These are phyloP conservation scores for Aspergillus vadensis DNA, from an alignment of 2,329 filamentous ascomycete genomes.

Conservation along the genomic window DNA sequence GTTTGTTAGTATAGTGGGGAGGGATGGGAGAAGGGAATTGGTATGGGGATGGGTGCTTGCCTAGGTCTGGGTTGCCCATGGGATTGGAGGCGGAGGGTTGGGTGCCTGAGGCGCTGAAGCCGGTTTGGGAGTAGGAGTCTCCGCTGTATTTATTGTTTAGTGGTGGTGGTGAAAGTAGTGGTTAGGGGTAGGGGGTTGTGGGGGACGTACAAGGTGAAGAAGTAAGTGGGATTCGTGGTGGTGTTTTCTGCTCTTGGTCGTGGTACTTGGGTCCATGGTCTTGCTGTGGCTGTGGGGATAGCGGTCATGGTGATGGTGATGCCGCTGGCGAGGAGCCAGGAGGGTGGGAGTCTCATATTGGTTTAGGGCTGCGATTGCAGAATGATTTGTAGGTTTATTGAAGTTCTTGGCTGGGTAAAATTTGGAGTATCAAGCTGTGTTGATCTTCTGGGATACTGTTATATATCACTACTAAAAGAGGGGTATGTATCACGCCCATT, in stretches of 20 bases:
- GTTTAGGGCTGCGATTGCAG: background rate
- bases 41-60: slow-evolving; percentile 15
- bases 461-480: background rate
- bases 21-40: background rate
- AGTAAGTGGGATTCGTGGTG: slow-evolving; percentile 29
- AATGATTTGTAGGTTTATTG: background rate
- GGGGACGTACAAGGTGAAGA: slow-evolving; percentile 47
- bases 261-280: slow-evolving; percentile 15
- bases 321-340: slow-evolving; percentile 13
- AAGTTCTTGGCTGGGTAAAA: background rate
- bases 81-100: slow-evolving; percentile 59
- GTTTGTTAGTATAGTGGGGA: too few relatives aligned
- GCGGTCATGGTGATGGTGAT: slow-evolving; percentile 1
- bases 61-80: slow-evolving; percentile 59
- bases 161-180: background rate
- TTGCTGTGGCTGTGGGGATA: slow-evolving; percentile 20
- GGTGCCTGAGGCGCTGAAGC: slow-evolving; percentile 56
- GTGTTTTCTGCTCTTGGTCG: background rate
- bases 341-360: slow-evolving; percentile 13
- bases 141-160: slow-evolving; percentile 43
- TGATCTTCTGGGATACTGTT: background rate
- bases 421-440: background rate
- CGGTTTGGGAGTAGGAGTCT: slow-evolving; percentile 62
- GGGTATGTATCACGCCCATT: too few relatives aligned
- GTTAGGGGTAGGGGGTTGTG: background rate